Conservation (phyloP, 2,329 filamentous ascomycete species). For the Colletotrichum sp. region DNA sequence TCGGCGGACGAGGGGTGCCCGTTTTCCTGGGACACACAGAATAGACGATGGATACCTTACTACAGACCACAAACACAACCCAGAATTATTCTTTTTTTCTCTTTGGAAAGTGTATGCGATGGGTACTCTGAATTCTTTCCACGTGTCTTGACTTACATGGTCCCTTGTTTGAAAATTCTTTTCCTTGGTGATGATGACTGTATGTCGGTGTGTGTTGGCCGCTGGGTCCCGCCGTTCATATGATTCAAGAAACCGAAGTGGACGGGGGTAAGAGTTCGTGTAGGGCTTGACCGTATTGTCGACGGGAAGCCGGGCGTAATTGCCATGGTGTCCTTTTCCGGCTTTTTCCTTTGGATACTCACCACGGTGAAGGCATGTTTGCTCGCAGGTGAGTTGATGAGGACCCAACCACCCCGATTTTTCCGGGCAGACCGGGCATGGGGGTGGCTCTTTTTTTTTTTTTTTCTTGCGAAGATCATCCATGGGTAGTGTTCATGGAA, state of each 20-base stretch:
- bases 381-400: background rate
- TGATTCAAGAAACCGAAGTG: background rate
- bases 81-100: background rate
- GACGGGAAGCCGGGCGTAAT: background rate
- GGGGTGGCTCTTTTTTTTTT: background rate
- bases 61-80: background rate
- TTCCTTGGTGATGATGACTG: background rate
- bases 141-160: background rate
- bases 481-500: background rate
- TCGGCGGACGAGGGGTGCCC: background rate
- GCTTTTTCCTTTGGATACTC: background rate
- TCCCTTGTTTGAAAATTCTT: background rate
- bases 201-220: background rate
- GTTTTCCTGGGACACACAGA: background rate
- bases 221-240: background rate
- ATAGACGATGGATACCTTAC: constrained; percentile 7
- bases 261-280: background rate
- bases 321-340: background rate
- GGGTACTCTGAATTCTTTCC: background rate
- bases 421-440: background rate
- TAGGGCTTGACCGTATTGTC: background rate
- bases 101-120: background rate
- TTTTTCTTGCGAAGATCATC: background rate
- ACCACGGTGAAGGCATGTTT: background rate
- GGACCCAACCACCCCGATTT: background rate